Percentiles rank a stretch among this genome's conserved stretches.
Evolutionary conservation across 2,329 filamentous ascomycete genomes (phyloP).

Genomic region (Paraconiothyrium sp.): DNA sequence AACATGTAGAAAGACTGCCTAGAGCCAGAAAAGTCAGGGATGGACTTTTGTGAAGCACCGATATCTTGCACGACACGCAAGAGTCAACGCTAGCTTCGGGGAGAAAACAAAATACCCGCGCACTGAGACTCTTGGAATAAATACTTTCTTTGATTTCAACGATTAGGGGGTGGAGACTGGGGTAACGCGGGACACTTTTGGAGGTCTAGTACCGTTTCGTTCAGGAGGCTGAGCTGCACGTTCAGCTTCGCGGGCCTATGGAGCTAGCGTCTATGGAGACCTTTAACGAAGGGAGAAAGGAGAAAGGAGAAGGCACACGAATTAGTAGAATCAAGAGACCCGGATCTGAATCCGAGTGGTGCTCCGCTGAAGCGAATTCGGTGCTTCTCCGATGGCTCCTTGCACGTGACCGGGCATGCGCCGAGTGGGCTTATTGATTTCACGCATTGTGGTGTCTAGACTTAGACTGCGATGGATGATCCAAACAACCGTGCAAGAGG

Average conservation of each 20-base stretch:
- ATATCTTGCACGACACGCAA: too few species aligned
- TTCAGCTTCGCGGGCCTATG: background rate
- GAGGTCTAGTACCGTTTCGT: background rate
- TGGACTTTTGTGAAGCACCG: too few species aligned
- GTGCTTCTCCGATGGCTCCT: background rate
- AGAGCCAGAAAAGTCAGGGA: too few species aligned
- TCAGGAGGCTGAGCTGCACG: background rate
- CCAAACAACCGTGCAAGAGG: background rate
- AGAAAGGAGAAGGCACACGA: background rate
- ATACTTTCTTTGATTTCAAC: too few species aligned
- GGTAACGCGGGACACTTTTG: too few species aligned
- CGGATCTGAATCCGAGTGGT: background rate
- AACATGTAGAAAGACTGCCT: too few species aligned
- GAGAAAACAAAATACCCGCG: too few species aligned
- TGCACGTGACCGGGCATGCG: background rate
- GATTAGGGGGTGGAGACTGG: too few species aligned
- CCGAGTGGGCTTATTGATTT: too few species aligned
- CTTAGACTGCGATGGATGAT: background rate
- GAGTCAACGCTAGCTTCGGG: too few species aligned
- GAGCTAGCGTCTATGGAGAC: background rate
- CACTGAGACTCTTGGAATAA: too few species aligned
- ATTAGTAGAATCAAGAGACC: too few species aligned
- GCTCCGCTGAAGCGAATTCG: background rate
- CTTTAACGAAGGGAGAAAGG: background rate
- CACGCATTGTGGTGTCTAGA: background rate